Evolutionary conservation across 306 rosid genomes (phyloP), one percentile per base, ranked within the genome.

Genomic region (Quercus ilex): DNA sequence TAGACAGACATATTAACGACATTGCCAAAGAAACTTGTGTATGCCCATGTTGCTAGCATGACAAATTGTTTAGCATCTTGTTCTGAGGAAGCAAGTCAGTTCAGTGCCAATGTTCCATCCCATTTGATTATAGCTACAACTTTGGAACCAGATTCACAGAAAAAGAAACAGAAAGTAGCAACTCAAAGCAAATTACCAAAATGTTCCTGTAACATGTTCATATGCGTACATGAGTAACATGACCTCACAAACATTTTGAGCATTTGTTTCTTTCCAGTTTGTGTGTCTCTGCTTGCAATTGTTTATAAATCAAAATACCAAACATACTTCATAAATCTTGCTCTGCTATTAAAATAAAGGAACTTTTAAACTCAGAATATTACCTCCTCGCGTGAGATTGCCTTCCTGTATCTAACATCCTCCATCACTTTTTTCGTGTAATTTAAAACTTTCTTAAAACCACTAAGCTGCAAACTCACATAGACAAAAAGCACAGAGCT

Each of bases 331-430:
- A 15, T 4, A 68, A 11, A 49, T 49, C 53, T 49, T 49, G 15
- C 53, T 49, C 53, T 49, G 53, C 53, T 3, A 49, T 49, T 23
- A 69, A 76, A 79, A 19, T 73, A 77, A 80, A 59, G 41, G 58
- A 78, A n/a, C 9, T 77, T 78, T 43, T 20, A 69, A 80, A 51
- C 52, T 74, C 17, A 68, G 21, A 78, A 64, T 79, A 80, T 84
- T 93, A 96, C 99, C 99, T 96, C 99, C 85, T 96, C 99, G 2
- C 99, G 92, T 53, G 98, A 83, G 83, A 96, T 79, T 71, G 91
- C 56, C 85, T 15, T 93, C 89, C 98, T 85, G 85, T 88, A 87
- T 85, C 87, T 88, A 73, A 92, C 87, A 86, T 93, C 98, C 78
- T 93, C 99, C 75, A 41, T 86, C 88, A 96, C 91, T 78, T 91